Evolutionary conservation across 176 grass and related monocot genomes (phyloP), one percentile per base, ranked within the genome.

Genomic region (Aegilops longissima): DNA sequence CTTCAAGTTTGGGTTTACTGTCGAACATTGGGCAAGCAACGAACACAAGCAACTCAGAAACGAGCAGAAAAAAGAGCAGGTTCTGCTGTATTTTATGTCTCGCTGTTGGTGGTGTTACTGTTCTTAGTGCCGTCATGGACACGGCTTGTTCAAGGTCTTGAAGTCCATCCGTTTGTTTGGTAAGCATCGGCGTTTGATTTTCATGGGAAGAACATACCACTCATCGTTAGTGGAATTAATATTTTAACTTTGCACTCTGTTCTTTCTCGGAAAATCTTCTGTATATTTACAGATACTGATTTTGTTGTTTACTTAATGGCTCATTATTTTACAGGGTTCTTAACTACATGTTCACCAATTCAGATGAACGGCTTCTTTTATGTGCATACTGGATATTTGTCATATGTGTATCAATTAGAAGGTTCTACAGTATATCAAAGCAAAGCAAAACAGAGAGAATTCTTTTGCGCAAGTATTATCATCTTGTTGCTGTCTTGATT

Each of bases 381-480:
- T 97, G 92, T 79, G 86, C 86, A 71, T 97, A 97, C 86, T 97
- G 95, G 95, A 94, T 97, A 81, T 95, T 74, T 88, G 86, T 97
- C 39, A 91, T 97, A 89, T 97, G 83, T 73, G 77, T 61, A 69
- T 97, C 95, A 66, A 83, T 97, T 81, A 87, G 82, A 68, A 90
- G 92, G 74, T 97, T 94, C 87, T 97, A 97, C 63, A 92, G 61
- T 56, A 97, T 97, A 78, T 97, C 95, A 71, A 97, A 95, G 45
- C 76, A 89, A 76, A 97, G 95, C 84, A 97, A 86, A 88, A 97
- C 86, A 0, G 92, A 95, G 56, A 89, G 95, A 47, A 97, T 97
- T 87, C 92, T 97, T 91, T 84, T 97, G 76, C 89, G 95, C 80
- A 97, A 97, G 40, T 97, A 97, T 45, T 97, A 97, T 73, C 95